These are phyloP conservation scores for Penicillium sp. DNA, from an alignment of 2,329 filamentous ascomycete genomes.

Conservation along the genomic window DNA sequence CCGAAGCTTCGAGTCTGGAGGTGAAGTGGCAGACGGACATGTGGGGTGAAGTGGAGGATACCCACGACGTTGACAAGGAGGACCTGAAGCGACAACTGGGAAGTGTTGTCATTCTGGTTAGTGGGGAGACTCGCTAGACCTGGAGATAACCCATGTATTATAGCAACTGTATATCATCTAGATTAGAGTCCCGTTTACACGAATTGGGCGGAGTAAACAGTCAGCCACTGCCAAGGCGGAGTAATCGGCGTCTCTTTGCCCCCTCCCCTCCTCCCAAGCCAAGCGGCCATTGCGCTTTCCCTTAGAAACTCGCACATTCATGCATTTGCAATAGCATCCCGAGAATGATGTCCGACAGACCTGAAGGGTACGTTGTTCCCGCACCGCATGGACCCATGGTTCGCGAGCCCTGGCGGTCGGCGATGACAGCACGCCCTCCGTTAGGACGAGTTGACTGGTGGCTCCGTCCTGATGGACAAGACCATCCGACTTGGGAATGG, in stretches of 20 bases:
- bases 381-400: slow-evolving; percentile 12
- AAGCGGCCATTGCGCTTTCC: neutral
- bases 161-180: neutral
- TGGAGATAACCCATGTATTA: neutral
- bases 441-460: neutral
- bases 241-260: slow-evolving; percentile 6
- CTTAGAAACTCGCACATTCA: neutral
- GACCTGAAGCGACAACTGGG: slow-evolving; percentile 85
- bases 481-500: neutral
- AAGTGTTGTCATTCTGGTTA: slow-evolving; percentile 78
- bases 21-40: slow-evolving; percentile 83
- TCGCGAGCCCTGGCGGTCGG: slow-evolving; percentile 1
- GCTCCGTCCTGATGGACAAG: neutral
- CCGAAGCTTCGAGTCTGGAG: slow-evolving; percentile 74
- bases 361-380: slow-evolving; percentile 23
- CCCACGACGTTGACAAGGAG: slow-evolving; percentile 92
- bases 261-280: neutral
- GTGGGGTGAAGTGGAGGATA: slow-evolving; percentile 98
- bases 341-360: slow-evolving; percentile 22
- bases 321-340: slow-evolving; percentile 1
- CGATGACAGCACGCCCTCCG: slow-evolving; percentile 2
- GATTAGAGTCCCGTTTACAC: neutral
- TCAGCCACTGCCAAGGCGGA: slow-evolving; percentile 14
- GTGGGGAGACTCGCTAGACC: slow-evolving; percentile 48
- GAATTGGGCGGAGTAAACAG: neutral